A percentile compares a stretch with the other conserved stretches of the same genome.
Evolutionary conservation across 2,329 filamentous ascomycete species (phyloP).

Genomic region (Penicillium sp.): DNA sequence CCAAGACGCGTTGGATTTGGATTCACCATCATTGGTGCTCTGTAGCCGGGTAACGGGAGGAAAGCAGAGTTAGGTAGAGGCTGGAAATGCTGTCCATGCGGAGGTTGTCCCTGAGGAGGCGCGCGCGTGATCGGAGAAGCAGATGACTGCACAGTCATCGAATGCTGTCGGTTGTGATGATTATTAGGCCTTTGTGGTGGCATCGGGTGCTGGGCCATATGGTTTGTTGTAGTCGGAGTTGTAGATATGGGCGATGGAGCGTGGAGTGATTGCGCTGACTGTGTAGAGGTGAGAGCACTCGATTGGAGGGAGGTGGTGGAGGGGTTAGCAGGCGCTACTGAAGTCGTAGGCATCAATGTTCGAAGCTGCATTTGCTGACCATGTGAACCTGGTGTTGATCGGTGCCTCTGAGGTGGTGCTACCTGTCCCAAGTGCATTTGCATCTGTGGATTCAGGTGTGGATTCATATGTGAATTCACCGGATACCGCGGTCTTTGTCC

Average conservation of each 20-base stretch:
- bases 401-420: neutral
- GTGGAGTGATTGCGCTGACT: neutral
- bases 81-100: neutral
- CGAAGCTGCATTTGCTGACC: neutral
- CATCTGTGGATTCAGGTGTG: neutral
- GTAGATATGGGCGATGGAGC: neutral
- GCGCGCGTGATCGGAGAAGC: neutral
- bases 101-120: neutral
- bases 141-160: neutral
- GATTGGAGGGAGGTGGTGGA: neutral
- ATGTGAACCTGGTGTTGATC: neutral
- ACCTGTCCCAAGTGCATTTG: neutral
- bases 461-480: neutral
- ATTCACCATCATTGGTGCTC: constrained; percentile 17
- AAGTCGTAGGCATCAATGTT: neutral
- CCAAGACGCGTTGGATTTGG: constrained; percentile 18
- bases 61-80: neutral
- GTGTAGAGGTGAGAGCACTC: neutral
- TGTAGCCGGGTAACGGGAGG: constrained; percentile 14
- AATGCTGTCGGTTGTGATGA: neutral
- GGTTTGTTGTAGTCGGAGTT: neutral
- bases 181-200: neutral
- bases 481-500: neutral
- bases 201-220: neutral
- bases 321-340: neutral